Base-by-base conservation (phyloP, 345 rosid genomes). In the Atalantia buxifolia region DNA sequence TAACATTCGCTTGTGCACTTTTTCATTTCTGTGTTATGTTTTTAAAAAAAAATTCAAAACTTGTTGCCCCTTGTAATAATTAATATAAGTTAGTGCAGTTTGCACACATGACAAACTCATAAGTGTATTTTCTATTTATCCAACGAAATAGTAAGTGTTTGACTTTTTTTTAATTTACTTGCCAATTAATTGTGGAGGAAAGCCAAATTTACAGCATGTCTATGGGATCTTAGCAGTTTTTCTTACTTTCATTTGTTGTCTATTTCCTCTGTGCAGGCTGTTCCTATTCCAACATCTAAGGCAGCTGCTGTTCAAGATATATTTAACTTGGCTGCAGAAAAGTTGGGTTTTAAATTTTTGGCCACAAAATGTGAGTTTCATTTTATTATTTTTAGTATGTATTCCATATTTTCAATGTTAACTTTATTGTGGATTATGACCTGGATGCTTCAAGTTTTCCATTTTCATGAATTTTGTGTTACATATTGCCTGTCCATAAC, bases 221-320 rank as follows among this genome's bases (percentile, higher is more conserved):
- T 48, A 64, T n/a, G 33, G 33, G 38, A 59, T 57, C 25, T 59
- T 59, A 35, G 66, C 28, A 36, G 16, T 57, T 35, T 48, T 56
- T 66, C 21, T 18, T 35, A 36, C 10, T 56, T 55, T 73, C 42
- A 18, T 9, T 30, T 66, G 13, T 56, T 45, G 14, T 62, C 45
- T 56, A 22, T 24, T 60, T 72, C 66, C 9, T 28, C 45, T 76
- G 28, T 69, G 56, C 83, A 95, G 99, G 93, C 78, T 63, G 87
- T 93, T 79, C 98, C 98, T 61, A 84, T 93, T 85, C 97, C 96
- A 53, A 89, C 93, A 79, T 85, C 98, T 65, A 92, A 88, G 85
- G 89, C 77, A 42, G 81, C 87, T 79, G 84, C 84, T 81, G 87
- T 92, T 81, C 85, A 82, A 83, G 81, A 90, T 78, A 89, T 95